Evolutionary conservation across 225 moss, liverwort and hornwort genomes (phyloP).

Genomic region (Lunularia cruciata): DNA sequence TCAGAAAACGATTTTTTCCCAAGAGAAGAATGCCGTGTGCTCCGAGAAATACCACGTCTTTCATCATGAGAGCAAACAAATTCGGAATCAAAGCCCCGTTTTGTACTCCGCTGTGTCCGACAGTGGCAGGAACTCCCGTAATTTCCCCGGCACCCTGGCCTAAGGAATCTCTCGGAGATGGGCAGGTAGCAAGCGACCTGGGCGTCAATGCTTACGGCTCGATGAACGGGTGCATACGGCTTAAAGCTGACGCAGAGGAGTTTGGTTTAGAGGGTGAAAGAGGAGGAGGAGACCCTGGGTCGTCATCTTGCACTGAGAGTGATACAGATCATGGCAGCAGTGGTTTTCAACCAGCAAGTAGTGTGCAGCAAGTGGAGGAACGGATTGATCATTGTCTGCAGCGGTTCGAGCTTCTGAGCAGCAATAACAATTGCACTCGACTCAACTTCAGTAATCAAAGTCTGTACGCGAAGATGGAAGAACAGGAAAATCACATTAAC

Average conservation of each 20-base stretch:
- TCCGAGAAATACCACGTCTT: conserved; percentile 72
- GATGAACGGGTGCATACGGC: conserved; percentile 60
- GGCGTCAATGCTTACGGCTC: conserved; percentile 64
- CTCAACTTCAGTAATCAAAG: conserved; percentile 12
- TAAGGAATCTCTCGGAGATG: conserved; percentile 50
- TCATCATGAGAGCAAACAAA: conserved; percentile 73
- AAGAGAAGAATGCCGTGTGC: conserved; percentile 58
- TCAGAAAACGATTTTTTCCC: conserved; percentile 18
- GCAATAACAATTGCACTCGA: conserved; percentile 28
- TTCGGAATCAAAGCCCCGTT: conserved; percentile 72
- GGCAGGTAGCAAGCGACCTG: conserved; percentile 59
- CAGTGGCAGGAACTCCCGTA: conserved; percentile 49
- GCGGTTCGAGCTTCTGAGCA: conserved; percentile 57
- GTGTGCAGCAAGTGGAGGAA: conserved; percentile 62
- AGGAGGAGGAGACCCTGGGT: conserved; percentile 38
- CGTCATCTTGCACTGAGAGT: conserved; percentile 51
- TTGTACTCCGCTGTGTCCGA: conserved; percentile 55
- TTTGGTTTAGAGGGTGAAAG: conserved; percentile 20
- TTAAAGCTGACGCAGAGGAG: conserved; percentile 55
- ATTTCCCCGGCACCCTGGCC: conserved; percentile 60
- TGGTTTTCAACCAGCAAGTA: conserved; percentile 44
- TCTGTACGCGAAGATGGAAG: conserved; percentile 38
- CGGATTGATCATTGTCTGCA: conserved; percentile 59
- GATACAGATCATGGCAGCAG: conserved; percentile 45
- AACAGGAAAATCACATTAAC: conserved; percentile 58